Conservation (phyloP, 805 yeast species). For the Candida hungchunana region DNA sequence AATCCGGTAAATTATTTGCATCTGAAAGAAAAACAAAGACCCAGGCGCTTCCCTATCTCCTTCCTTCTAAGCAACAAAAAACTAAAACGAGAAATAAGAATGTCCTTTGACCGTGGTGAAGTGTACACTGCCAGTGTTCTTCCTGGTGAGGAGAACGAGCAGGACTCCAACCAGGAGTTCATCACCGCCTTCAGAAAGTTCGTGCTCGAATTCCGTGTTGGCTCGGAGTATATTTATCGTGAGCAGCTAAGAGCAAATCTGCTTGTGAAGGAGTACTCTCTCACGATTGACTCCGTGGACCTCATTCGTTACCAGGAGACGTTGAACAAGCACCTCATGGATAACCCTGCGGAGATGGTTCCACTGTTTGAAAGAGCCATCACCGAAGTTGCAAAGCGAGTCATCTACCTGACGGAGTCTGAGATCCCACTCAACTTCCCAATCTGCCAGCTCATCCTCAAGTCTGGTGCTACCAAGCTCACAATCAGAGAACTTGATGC, state of each 20-base stretch:
- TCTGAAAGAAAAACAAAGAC: conserved; percentile 5
- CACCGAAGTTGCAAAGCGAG: conserved; percentile 76
- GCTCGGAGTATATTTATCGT: conserved; percentile 78
- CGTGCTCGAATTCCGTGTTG: conserved; percentile 79
- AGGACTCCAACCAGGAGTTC: conserved; percentile 63
- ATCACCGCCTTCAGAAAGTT: conserved; percentile 76
- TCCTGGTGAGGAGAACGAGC: conserved; percentile 73
- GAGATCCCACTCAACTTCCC: conserved; percentile 60
- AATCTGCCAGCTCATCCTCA: conserved; percentile 73
- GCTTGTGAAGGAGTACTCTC: conserved; percentile 64
- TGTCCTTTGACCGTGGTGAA: conserved; percentile 42
- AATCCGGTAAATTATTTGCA: conserved; percentile 17
- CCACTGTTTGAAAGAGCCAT: conserved; percentile 82
- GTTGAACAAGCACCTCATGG: conserved; percentile 74
- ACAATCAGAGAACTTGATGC: conserved; percentile 82
- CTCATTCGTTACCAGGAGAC: conserved; percentile 86
- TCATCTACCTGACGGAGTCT: conserved; percentile 44
- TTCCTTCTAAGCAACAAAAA: no score
- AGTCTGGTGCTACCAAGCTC: conserved; percentile 65
- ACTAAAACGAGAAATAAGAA: conserved; percentile 6
- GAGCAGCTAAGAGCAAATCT: conserved; percentile 89
- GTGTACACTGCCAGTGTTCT: conserved; percentile 74
- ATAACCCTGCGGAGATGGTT: conserved; percentile 83
- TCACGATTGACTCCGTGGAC: conserved; percentile 79
- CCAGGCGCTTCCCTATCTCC: no score